Conservation (phyloP, 345 rosid species). For the Excoecaria agallocha region DNA sequence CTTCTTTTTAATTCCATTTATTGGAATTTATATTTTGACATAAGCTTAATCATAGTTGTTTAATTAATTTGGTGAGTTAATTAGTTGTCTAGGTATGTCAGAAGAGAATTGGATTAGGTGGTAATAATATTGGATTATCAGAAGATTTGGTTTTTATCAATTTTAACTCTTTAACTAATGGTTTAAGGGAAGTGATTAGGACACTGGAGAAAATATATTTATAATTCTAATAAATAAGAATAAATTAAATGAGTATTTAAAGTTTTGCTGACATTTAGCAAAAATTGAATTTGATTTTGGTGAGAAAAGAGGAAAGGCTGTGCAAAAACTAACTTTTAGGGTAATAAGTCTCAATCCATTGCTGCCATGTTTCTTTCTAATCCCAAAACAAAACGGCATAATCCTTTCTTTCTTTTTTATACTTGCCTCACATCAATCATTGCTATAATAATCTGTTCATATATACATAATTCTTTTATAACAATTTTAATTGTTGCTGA, state of each 20-base stretch:
- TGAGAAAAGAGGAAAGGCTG: neutral
- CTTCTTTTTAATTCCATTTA: slow-evolving; percentile 7
- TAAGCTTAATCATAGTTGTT: neutral
- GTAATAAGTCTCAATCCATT: slow-evolving; percentile 16
- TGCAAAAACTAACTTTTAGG: slow-evolving; percentile 8
- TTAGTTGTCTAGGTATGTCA: slow-evolving; percentile 10
- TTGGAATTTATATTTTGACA: slow-evolving; percentile 1
- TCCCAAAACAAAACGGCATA: slow-evolving; percentile 15
- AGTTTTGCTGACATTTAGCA: neutral
- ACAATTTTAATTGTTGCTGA: too few species aligned
- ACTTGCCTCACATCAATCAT: slow-evolving; percentile 14
- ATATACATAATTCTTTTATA: too few species aligned
- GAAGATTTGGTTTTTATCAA: neutral
- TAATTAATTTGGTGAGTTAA: slow-evolving; percentile 13
- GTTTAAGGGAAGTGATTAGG: slow-evolving; percentile 3
- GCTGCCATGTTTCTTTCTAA: slow-evolving; percentile 19
- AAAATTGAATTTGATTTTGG: slow-evolving; percentile 11
- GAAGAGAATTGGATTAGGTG: slow-evolving; percentile 18
- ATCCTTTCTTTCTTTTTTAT: slow-evolving; percentile 2
- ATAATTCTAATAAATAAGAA: neutral
- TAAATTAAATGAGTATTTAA: neutral
- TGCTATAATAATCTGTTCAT: neutral
- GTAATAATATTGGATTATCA: slow-evolving; percentile 6
- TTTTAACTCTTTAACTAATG: neutral
- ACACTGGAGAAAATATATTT: neutral